Evolutionary conservation across 176 grass and related monocot genomes (phyloP).

Genomic region (Avena eriantha): DNA sequence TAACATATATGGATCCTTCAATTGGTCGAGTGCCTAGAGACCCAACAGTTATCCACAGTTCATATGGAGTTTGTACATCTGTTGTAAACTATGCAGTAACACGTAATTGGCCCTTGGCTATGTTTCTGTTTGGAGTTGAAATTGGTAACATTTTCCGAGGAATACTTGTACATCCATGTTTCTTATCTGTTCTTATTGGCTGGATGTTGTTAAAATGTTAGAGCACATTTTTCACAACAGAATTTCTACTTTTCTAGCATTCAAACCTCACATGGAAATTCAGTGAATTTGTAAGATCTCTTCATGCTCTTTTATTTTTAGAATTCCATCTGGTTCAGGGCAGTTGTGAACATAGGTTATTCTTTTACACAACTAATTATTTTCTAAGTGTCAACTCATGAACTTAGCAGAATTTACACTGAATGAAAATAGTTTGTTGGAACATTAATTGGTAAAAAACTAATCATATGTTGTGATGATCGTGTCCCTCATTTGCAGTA

Average conservation of each 20-base stretch:
- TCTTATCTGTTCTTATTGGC: conserved; percentile 14
- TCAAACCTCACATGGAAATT: conserved; percentile 8
- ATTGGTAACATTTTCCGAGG: background rate
- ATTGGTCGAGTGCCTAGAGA: background rate
- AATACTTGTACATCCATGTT: background rate
- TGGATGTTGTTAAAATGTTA: background rate
- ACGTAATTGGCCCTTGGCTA: background rate
- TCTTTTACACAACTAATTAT: background rate
- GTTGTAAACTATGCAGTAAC: conserved; percentile 13
- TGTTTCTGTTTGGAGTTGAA: background rate
- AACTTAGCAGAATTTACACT: background rate
- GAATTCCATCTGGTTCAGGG: background rate
- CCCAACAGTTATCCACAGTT: background rate
- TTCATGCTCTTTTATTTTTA: background rate
- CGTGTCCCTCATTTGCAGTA: background rate
- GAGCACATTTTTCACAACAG: background rate
- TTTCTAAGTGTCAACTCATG: conserved; percentile 26
- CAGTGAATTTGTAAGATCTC: background rate
- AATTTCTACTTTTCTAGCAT: background rate
- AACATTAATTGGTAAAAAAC: no score
- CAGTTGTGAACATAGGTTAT: background rate
- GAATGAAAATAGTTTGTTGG: background rate
- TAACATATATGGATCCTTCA: conserved; percentile 5
- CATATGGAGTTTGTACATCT: background rate
- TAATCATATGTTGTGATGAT: background rate